Evolutionary conservation across 2,329 filamentous ascomycete species (phyloP), one percentile per base, ranked within the genome.

Genomic region (Myriosclerotinia duriaeana): DNA sequence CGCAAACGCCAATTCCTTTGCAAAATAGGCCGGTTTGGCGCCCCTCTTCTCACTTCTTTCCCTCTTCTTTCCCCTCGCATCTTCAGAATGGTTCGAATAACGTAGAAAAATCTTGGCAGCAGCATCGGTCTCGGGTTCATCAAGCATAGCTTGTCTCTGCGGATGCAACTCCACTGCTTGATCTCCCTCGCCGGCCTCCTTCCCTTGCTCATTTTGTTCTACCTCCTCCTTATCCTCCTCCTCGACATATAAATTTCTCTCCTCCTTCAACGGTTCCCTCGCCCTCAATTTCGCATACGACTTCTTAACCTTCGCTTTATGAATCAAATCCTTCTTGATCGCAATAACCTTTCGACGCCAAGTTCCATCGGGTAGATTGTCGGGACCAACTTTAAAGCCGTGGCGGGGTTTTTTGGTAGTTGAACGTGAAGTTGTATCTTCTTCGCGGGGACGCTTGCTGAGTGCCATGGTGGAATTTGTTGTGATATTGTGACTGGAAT

Each of bases 291-390:
- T 97, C 70, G 90, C 90, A 76, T 97, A 97, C 53, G 90, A 86
- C 78, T 97, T 96, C 79, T 94, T 95, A 69, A 97, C 84, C 79
- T 97, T 97, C 68, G 93, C 93, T 78, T 95, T 96, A 78, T 93
- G 87, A 74, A 98, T 97, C 66, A 97, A 81, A 71, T 91, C 87
- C 71, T 89, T 85, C 79, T 98, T 98, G 75, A 97, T 95, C 78
- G 94, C 94, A 78, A 91, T 87, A 67, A 91, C 91, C 82, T 97
- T 97, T 73, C 94, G 88, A 74, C 87, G 87, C 84, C 95, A 92
- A 30, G 89, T 89, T 65, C 94, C 93, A 77, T 97, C 93, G 52
- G 94, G 94, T 36, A 98, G 83, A 77, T 97, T 96, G 48, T 90
- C 90, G 40, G 94, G 93, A 0, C 93, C 94, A 66, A 97, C 90